These are phyloP conservation scores for Trypanosoma scelopori DNA, from an alignment of 208 protist genomes.

Conservation along the genomic window DNA sequence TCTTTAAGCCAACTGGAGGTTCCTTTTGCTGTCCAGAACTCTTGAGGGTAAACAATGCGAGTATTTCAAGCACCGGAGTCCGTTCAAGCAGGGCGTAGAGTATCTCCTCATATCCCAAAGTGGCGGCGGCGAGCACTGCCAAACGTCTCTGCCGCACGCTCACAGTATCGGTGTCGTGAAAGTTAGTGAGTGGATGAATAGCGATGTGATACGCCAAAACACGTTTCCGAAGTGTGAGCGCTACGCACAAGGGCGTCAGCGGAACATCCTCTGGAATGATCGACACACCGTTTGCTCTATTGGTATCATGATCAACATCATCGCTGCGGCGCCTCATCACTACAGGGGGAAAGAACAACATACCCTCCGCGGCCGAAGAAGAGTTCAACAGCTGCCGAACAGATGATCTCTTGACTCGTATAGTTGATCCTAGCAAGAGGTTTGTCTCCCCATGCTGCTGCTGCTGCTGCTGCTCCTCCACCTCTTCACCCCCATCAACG, in stretches of 20 bases:
- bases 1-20: not conserved
- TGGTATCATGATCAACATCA: slow-evolving; percentile 36
- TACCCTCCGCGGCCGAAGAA: slow-evolving; percentile 15
- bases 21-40: not conserved
- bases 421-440: slow-evolving; percentile 11
- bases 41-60: slow-evolving; percentile 54
- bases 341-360: slow-evolving; percentile 58
- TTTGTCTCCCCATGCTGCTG: slow-evolving; percentile 2
- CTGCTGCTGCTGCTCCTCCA: too few species aligned
- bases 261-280: slow-evolving; percentile 55
- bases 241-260: slow-evolving; percentile 61
- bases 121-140: slow-evolving; percentile 57
- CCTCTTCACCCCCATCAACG: too few species aligned
- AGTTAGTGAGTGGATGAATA: slow-evolving; percentile 56
- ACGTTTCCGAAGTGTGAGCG: slow-evolving; percentile 50
- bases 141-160: slow-evolving; percentile 44
- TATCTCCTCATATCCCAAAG: slow-evolving; percentile 68
- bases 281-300: slow-evolving; percentile 19
- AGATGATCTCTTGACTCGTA: slow-evolving; percentile 8
- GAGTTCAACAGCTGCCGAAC: slow-evolving; percentile 28
- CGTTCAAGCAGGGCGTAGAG: slow-evolving; percentile 73
- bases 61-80: slow-evolving; percentile 56
- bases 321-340: slow-evolving; percentile 54
- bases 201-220: slow-evolving; percentile 65
- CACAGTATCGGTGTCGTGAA: slow-evolving; percentile 30